Conservation (phyloP, 192 early-diverging fungal species). For the Phlyctochytrium bullatum region DNA sequence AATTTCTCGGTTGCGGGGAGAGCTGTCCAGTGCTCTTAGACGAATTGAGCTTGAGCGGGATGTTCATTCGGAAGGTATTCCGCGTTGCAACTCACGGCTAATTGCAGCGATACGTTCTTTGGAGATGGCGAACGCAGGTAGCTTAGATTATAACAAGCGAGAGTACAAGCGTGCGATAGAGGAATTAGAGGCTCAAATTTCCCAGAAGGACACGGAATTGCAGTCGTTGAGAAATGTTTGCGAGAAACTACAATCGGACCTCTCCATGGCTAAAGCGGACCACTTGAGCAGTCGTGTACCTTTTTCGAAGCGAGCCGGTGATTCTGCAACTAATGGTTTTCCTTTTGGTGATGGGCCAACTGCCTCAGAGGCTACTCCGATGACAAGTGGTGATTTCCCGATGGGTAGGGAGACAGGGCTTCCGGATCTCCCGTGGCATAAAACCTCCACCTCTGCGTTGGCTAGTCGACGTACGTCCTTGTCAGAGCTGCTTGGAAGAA, state of each 20-base stretch:
- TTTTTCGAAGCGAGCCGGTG: too few species aligned
- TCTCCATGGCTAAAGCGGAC: background rate
- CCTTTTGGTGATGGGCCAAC: too few species aligned
- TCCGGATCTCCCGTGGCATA: too few species aligned
- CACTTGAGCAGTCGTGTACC: too few species aligned
- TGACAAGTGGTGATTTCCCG: too few species aligned
- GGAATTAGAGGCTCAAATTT: slow-evolving; percentile 2
- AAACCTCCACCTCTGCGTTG: too few species aligned
- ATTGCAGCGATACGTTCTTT: background rate
- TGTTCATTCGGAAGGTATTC: slow-evolving; percentile 14
- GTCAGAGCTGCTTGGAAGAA: too few species aligned
- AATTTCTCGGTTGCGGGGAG: slow-evolving; percentile 18
- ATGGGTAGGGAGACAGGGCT: too few species aligned
- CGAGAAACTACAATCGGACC: slow-evolving; percentile 2
- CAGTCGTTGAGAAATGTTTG: background rate
- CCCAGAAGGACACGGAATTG: slow-evolving; percentile 5
- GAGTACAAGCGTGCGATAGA: background rate
- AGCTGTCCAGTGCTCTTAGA: slow-evolving; percentile 14
- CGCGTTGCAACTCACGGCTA: background rate
- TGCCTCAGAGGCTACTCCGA: too few species aligned
- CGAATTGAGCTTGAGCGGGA: slow-evolving; percentile 16
- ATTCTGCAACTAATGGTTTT: too few species aligned
- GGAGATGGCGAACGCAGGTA: background rate
- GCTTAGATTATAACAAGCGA: background rate
- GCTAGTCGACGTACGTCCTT: too few species aligned